A percentile compares a stretch with the other conserved stretches of the same genome.
Conservation (phyloP, 2,329 filamentous ascomycete genomes). For the Fusarium zealandicum region DNA sequence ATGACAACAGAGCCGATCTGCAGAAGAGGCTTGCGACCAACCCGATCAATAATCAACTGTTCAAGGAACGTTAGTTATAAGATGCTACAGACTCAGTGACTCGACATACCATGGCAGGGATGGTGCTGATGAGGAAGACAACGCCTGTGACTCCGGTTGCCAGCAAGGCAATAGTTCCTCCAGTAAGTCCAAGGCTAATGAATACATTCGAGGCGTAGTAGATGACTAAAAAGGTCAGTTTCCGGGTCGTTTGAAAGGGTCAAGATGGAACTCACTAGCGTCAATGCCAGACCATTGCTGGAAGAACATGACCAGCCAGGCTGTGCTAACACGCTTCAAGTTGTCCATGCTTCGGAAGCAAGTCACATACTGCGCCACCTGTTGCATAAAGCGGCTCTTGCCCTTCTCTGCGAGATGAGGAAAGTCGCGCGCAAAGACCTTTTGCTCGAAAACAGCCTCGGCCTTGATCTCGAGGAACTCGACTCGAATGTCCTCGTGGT, state of each 20-base stretch:
- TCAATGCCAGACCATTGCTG: conserved; percentile 50
- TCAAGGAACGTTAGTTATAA: no score
- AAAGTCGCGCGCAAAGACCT: conserved; percentile 67
- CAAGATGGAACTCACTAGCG: no score
- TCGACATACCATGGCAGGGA: conserved; percentile 47
- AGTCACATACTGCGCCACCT: conserved; percentile 50
- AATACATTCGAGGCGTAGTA: conserved; percentile 65
- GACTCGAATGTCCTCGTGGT: conserved; percentile 73
- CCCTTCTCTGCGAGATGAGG: conserved; percentile 51
- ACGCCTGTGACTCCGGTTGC: conserved; percentile 77
- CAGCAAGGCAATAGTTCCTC: conserved; percentile 66
- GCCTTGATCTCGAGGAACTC: conserved; percentile 87
- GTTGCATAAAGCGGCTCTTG: no score
- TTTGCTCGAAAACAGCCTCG: conserved; percentile 78
- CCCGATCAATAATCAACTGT: conserved; percentile 51
- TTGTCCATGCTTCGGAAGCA: no score
- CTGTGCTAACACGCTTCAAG: conserved; percentile 69
- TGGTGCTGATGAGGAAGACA: conserved; percentile 62
- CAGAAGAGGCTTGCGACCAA: conserved; percentile 51
- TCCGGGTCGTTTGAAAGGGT: no score
- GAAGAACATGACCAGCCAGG: conserved; percentile 68
- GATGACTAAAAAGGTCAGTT: no score
- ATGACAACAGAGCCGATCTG: conserved; percentile 49
- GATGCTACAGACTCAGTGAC: no score
- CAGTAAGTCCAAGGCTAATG: conserved; percentile 66